Base-by-base conservation (phyloP, 2,329 filamentous ascomycete genomes). In the Penicillium hordei region DNA sequence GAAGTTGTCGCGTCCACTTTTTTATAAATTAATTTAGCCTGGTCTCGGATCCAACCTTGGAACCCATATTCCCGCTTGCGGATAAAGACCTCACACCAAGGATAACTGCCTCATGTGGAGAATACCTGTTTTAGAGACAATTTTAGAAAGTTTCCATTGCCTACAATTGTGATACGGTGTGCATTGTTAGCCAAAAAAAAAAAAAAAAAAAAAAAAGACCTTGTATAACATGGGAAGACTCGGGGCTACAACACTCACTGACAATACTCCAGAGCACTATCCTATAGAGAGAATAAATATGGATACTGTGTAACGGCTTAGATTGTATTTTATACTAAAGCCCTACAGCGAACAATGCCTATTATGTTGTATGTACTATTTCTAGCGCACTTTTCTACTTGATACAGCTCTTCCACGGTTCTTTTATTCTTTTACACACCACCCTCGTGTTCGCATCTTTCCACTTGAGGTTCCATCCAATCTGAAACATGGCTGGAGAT, bases 401-500 rank as follows among this genome's bases (percentile, higher is more conserved):
- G 36, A 38, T 10, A 38, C 36, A n/a, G 8, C 34, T n/a, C 17
- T 21, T 23, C 9, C 7, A 34, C 23, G n/a, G 7, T 48, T 48
- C 6, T 17, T 19, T 21, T 12, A 12, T 48, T 48, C 6, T 17
- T 19, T 21, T 12, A 12, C 19, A 50, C 36, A 42, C 48, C 48
- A 36, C 48, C 25, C 38, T 42, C 36, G 19, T 12, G 33, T 43
- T 29, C 19, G 36, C 27, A 43, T 43, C 13, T 27, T 15, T 51
- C 4, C 15, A 27, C 42, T 40, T 33, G 21, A 33, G 51, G 55
- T 49, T 58, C 51, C 55, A 46, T 50, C 39, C 40, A 33, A 48
- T 61, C 64, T 66, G 64, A 66, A 66, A 66, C 65, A 65, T 62
- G 61, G 57, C 57, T 60, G 45, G 45, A 36, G 48, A 60, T 61